Evolutionary conservation across 352 stramenopile genomes (phyloP), one percentile per base, ranked within the genome.

Genomic region (Albugo candida): DNA sequence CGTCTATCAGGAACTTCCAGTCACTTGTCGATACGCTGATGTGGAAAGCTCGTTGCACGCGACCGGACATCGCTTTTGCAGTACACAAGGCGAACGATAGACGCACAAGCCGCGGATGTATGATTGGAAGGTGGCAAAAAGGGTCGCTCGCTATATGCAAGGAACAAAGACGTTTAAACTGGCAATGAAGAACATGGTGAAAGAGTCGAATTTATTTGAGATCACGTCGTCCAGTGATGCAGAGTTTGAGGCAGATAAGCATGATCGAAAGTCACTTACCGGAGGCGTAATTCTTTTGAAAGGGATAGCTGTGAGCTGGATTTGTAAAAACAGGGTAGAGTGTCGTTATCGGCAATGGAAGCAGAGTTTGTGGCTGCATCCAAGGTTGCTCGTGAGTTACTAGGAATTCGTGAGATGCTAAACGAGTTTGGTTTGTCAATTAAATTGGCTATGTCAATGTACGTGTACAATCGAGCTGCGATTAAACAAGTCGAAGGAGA

Each of bases 21-120:
- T 63, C 59, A 0, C 13, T 74, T 2, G 52, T 68, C 0, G 59
- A 55, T 0, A 67, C 51, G 18, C 46, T 65, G 13, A 14, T 64
- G 11, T 67, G 61, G 58, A 19, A 64, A 0, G 18, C 58, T 2
- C 17, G 58, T 0, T 66, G 52, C 44, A 66, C 53, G 0, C 18
- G 58, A 2, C 55, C 61, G 0, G 49, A 62, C 45, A 63, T 60
- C 17, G 16, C 52, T 0, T 64, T 54, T 39, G 58, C 47, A 0
- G 53, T 66, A 11, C 49, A 66, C 16, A 12, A 35, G 11, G 58
- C 47, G 18, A 58, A 0, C 31, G 58, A 2, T 42, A 17, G 0
- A 19, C 47, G 1, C 61, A 65, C 34, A 35, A 44, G 12, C 55
- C 49, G 0, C 43, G 27, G 0, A 21, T 41, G 1, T 11, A 10